Evolutionary conservation across 805 yeast species (phyloP), one percentile per base, ranked within the genome.

Genomic region (Kodamaea fukazawae): DNA sequence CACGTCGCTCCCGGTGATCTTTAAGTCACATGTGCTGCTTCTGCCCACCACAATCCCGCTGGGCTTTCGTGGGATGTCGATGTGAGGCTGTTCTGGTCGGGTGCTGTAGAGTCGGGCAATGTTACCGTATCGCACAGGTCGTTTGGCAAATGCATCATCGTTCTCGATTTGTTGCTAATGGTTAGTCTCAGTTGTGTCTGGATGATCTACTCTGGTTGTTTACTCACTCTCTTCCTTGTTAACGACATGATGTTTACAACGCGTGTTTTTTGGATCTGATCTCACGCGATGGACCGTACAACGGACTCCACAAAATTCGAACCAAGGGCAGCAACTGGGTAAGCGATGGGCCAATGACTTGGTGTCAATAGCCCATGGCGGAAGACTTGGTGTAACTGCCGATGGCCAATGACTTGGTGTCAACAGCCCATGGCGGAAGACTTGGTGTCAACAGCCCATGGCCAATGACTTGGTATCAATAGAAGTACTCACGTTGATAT

Each of bases 11-110:
- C 79, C 81, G n/a, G 50, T 43, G 3, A 84, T 57, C 3, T 65
- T 60, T 10, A 81, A 57, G 46, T 81, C 86, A 55, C 86, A 79
- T 8, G 75, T 62, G 35, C 80, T 68, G 51, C 83, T 78, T 42
- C 86, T 65, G 1, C 86, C 86, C 4, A 77, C 58, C 0, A 60
- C 46, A 1, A 63, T 53, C 3, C 58, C 54, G 2, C 60, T 50
- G 11, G 55, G 52, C 26, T 57, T 54, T 14, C 50, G 37, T 4
- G 60, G 61, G 3, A 58, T 41, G 17, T 42, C 40, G 14, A 58
- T 42, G 39, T 58, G 63, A 5, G 58, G 50, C 34, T 42, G 45
- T 35, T 44, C 48, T 4, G 49, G 41, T 26, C 46, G 46, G 17
- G 55, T 48, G 34, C 47, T 49, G 49, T 48, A 58, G 29, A 57